phyloP scores from a whole-genome alignment of 345 rosid species.

The Balakata baccata region DNA sequence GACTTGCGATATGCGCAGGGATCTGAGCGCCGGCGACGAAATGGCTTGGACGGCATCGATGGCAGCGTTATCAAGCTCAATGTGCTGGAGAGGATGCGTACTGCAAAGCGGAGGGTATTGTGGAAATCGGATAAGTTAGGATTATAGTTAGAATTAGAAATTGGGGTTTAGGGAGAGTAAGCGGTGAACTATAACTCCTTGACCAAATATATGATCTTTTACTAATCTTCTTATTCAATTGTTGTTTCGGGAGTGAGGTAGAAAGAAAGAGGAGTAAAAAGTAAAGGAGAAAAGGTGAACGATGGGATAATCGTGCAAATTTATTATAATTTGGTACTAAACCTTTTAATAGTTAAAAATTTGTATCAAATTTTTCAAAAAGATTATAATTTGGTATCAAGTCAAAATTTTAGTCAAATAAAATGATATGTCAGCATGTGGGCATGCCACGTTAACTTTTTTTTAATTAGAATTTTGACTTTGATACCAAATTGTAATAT shows the following conservation, averaged over 20 bases:
- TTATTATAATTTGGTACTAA: too few species aligned
- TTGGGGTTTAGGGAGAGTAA: conserved; percentile 52
- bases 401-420: too few species aligned
- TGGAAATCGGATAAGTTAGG: conserved; percentile 49
- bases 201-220: conserved; percentile 69
- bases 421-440: too few species aligned
- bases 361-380: too few species aligned
- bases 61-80: conserved; percentile 72
- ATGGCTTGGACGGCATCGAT: conserved; percentile 61
- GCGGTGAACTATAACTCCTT: conserved; percentile 77
- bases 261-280: neutral
- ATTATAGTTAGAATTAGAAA: conserved; percentile 35
- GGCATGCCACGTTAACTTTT: too few species aligned
- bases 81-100: conserved; percentile 82
- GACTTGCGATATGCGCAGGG: conserved; percentile 45
- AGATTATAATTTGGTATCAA: too few species aligned
- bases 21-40: conserved; percentile 71
- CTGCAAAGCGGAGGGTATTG: conserved; percentile 66
- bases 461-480: too few species aligned
- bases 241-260: neutral
- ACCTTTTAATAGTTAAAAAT: too few species aligned
- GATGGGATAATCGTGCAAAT: too few species aligned
- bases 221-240: conserved; percentile 92
- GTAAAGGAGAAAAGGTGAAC: too few species aligned
- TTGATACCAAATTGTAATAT: too few species aligned